Base-by-base conservation (phyloP, 2,329 filamentous ascomycete species). In the Ceratocystis variospora region DNA sequence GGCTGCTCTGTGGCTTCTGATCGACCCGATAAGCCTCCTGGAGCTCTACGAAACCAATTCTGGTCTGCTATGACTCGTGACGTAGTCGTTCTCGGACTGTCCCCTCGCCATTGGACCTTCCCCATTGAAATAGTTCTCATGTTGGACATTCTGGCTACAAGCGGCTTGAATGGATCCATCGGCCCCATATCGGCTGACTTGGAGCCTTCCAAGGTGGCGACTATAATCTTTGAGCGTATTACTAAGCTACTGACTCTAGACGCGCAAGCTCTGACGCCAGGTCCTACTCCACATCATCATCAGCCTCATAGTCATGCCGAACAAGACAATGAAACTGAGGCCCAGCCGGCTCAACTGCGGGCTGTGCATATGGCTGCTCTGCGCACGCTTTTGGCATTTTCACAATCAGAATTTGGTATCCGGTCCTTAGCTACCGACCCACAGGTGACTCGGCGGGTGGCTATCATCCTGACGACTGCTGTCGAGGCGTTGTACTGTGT, bases 401-500 rank as follows among this genome's bases (percentile, higher is more conserved):
- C 83, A 1, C 76, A 79, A 5, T 83, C 83, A n/a, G 75, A 80
- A 0, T 83, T 88, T 71, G 87, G 87, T 7, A 81, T 82, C 1
- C 73, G 79, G 28, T 82, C 88, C 59, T 80, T 96, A 7, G 87
- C 87, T 0, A 76, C 78, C 4, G 88, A 94, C 73, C 81, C 82
- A 2, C 83, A 81, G 50, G 85, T 85, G 12, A 83, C 96, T 17
- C 90, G 89, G 0, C 83, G 89, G 2, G 77, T 96, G 0, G 86
- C 95, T 31, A 83, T 85, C 31, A 84, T 88, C 3, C 73, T 84
- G 15, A 78, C 77, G 63, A 76, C 75, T 57, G 83, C 92, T 63
- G 86, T 94, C 67, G 87, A 90, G 69, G 84, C 88, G 69, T 76
- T 96, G 22, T 88, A 91, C 72, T 81, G 87, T 68, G 37, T 61